Percentiles rank a stretch among this genome's conserved stretches.
These are phyloP conservation scores for Curvularia spicifera DNA, from an alignment of 2,329 filamentous ascomycete species.

Conservation along the genomic window DNA sequence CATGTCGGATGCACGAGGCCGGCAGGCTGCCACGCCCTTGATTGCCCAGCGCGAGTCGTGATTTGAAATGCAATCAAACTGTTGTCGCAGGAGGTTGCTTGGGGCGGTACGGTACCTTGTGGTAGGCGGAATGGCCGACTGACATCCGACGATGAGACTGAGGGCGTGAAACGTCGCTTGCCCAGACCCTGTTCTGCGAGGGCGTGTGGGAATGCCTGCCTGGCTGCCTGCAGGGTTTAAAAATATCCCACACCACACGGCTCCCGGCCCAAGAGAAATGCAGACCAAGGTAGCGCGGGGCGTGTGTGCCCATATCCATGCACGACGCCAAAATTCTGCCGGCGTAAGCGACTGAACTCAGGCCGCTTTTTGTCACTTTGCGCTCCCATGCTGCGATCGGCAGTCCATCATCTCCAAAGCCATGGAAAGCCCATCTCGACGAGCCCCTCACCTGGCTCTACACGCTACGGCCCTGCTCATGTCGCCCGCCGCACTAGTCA, in stretches of 20 bases:
- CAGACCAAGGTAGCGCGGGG: constrained; percentile 12
- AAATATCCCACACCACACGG: constrained; percentile 15
- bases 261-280: constrained; percentile 14
- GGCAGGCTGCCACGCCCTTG: constrained; percentile 9
- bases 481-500: constrained; percentile 22
- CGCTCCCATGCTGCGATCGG: constrained; percentile 32
- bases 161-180: constrained; percentile 16
- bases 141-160: constrained; percentile 2
- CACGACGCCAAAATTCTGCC: constrained; percentile 15
- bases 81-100: constrained; percentile 12
- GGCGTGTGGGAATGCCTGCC: background rate
- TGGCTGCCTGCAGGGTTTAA: constrained; percentile 7
- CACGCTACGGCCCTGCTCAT: constrained; percentile 26
- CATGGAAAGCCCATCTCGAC: constrained; percentile 25
- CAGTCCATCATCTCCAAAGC: constrained; percentile 35
- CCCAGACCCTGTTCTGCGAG: constrained; percentile 9
- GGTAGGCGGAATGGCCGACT: constrained; percentile 4
- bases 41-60: constrained; percentile 15
- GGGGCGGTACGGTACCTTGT: constrained; percentile 7
- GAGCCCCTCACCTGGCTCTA: constrained; percentile 26
- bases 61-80: constrained; percentile 24
- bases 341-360: constrained; percentile 23
- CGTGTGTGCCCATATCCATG: constrained; percentile 8
- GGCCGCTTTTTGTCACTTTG: constrained; percentile 21
- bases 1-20: constrained; percentile 18